A percentile compares a stretch with the other conserved stretches of the same genome.
These are phyloP conservation scores for Trichaptum fuscoviolaceum DNA, from an alignment of 768 basidiomycete species.

Conservation along the genomic window DNA sequence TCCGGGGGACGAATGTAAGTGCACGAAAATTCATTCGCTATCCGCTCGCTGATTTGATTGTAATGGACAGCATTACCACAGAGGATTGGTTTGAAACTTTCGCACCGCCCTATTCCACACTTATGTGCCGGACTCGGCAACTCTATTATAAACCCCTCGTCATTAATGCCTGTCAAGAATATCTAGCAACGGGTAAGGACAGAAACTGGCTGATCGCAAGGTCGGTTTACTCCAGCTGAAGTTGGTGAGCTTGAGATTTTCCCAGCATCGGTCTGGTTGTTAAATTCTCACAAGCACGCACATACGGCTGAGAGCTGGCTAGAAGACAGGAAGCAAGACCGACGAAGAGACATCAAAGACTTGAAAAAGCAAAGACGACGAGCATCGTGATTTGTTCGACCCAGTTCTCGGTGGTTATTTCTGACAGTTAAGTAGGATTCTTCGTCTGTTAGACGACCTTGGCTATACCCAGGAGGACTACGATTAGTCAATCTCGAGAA, in stretches of 20 bases:
- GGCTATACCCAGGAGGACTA: background rate
- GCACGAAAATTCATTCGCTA: background rate
- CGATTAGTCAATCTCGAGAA: background rate
- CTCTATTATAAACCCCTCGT: background rate
- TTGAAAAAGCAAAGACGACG: background rate
- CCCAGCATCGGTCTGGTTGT: too few species aligned
- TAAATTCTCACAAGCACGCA: background rate
- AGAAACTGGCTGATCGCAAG: background rate
- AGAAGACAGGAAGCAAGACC: background rate
- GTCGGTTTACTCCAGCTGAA: background rate
- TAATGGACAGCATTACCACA: background rate
- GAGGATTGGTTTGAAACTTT: background rate
- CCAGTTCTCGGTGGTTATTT: too few species aligned
- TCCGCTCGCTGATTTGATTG: background rate
- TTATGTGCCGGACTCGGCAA: background rate
- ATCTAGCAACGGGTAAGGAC: background rate
- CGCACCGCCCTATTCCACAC: background rate
- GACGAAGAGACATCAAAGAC: background rate
- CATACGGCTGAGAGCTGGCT: background rate
- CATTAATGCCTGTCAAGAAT: background rate
- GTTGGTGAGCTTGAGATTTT: background rate
- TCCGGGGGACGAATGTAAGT: background rate
- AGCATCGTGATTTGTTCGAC: background rate
- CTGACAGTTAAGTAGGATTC: background rate
- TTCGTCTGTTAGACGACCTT: background rate